Evolutionary conservation across 1,139 yeast genomes (phyloP), one percentile per base, ranked within the genome.

Genomic region (Candida labiduridarum): DNA sequence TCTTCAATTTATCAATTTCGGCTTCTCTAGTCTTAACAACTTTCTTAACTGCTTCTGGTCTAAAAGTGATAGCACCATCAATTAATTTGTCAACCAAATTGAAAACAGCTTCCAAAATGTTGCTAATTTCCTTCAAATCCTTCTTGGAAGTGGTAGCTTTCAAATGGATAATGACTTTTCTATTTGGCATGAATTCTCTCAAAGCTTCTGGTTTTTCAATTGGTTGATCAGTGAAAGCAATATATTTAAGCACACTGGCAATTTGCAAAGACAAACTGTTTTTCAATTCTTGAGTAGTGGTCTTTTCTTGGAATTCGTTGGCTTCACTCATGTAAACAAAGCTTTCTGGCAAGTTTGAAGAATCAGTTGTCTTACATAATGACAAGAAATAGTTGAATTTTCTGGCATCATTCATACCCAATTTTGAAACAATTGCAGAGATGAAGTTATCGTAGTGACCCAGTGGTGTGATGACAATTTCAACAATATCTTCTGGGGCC

Each of bases 251-350:
- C 49, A 81, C 71, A 9, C 76, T 66, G 42, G 83, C 82, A 50
- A 86, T 72, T 51, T 76, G 75, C 55, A 88, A 66, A 31, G 82
- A 74, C 50, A 79, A 79, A 36, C 76, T 68, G 42, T 83, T 69
- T 51, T 77, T 80, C 52, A 83, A 76, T 53, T 76, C 77, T 8
- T 61, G 61, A 46, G 83, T 76, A 56, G 79, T 76, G 52, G 87
- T 71, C 56, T 82, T 74, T 7, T 85, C 90, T 60, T 86, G 90
- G 69, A 89, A 77, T 66, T 92, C 98, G 54, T 84, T 80, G 51
- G 83, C 83, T 74, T 94, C 99, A 60, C 89, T 79, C 99, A 94
- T 92, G 71, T 84, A 89, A 19, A 91, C 96, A 65, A 80, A 87
- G 51, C 87, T 82, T 49, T 72, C 63, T 44, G 97, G 97, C 60